Evolutionary conservation across 805 yeast species (phyloP), one percentile per base, ranked within the genome.

Genomic region (Diddensiella caesifluorescens): DNA sequence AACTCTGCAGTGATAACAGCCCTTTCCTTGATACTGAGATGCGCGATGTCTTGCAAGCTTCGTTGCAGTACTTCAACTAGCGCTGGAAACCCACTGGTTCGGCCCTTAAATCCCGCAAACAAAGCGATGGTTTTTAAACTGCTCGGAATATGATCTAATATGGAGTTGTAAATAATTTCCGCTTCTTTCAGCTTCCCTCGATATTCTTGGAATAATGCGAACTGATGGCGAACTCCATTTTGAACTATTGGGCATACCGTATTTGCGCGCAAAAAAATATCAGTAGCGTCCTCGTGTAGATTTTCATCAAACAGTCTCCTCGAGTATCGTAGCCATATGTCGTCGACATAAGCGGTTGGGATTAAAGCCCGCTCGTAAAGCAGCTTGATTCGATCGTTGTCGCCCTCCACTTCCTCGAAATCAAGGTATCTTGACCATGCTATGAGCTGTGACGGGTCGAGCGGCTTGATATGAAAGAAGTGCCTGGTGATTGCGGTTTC

Each of bases 341-440:
- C 65, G 23, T 75, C 77, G 35, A 71, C 65, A 16, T 63, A 62
- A 30, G 88, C 83, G 39, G 80, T 73, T 0, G 58, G 52, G 5
- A 53, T 47, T 0, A 90, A 62, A 13, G 86, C 76, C 43, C 96
- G 69, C 57, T 84, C 90, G 60, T 81, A 89, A 1, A 84, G 54
- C 5, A 71, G 62, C 5, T 61, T 59, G 1, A 74, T 65, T 18
- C 63, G 52, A 3, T 47, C 47, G 5, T 45, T 26, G 18, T 44
- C 46, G 9, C 56, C 60, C 33, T 61, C 62, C 1, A 49, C 38
- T 4, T 72, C 67, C 42, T 77, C 81, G 53, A 68, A 74, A 16
- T 73, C 70, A 9, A 87, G 57, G 56, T 89, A 92, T 1, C 62
- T 56, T 1, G 65, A 45, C 95, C 97, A 90, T 29, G 64, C 65